These are phyloP conservation scores for Arthroderma sp. DNA, from an alignment of 2,329 filamentous ascomycete genomes.

Conservation along the genomic window DNA sequence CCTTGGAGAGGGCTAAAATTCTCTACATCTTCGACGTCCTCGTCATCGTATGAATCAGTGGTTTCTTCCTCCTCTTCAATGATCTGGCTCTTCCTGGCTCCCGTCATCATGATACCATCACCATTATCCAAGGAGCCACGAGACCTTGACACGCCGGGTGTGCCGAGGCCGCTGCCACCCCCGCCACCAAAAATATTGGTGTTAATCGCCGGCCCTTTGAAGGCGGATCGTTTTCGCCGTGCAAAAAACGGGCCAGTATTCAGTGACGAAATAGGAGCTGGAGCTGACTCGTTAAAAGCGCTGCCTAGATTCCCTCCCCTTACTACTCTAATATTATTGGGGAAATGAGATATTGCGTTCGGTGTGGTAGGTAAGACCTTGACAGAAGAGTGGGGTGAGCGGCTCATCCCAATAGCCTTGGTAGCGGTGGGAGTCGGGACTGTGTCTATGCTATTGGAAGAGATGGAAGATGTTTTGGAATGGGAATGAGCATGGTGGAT, in stretches of 20 bases:
- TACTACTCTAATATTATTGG: slow-evolving; percentile 73
- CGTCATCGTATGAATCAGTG: slow-evolving; percentile 13
- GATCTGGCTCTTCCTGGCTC: slow-evolving; percentile 27
- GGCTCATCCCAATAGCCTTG: slow-evolving; percentile 31
- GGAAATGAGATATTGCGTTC: slow-evolving; percentile 56
- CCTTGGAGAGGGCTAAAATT: slow-evolving; percentile 24
- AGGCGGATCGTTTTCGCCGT: slow-evolving; percentile 31
- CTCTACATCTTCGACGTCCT: slow-evolving; percentile 30
- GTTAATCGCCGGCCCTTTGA: slow-evolving; percentile 33
- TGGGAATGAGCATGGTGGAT: slow-evolving; percentile 82
- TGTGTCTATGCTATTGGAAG: slow-evolving; percentile 62
- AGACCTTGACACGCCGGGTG: slow-evolving; percentile 20
- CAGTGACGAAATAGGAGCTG: slow-evolving; percentile 25
- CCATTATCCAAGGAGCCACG: slow-evolving; percentile 16
- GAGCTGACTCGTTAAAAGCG: slow-evolving; percentile 26
- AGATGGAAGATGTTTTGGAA: slow-evolving; percentile 88
- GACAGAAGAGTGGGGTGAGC: slow-evolving; percentile 77
- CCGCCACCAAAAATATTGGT: slow-evolving; percentile 22
- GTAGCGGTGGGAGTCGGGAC: slow-evolving; percentile 54
- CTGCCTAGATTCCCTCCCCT: slow-evolving; percentile 35
- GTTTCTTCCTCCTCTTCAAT: slow-evolving; percentile 34
- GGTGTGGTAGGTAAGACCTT: slow-evolving; percentile 93
- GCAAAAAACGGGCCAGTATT: slow-evolving; percentile 34
- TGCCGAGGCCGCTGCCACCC: slow-evolving; percentile 19
- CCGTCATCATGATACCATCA: slow-evolving; percentile 14